Percentiles rank a stretch among this genome's conserved stretches.
These are phyloP conservation scores for Macrophomina phaseolina DNA, from an alignment of 2,329 filamentous ascomycete genomes.

Conservation along the genomic window DNA sequence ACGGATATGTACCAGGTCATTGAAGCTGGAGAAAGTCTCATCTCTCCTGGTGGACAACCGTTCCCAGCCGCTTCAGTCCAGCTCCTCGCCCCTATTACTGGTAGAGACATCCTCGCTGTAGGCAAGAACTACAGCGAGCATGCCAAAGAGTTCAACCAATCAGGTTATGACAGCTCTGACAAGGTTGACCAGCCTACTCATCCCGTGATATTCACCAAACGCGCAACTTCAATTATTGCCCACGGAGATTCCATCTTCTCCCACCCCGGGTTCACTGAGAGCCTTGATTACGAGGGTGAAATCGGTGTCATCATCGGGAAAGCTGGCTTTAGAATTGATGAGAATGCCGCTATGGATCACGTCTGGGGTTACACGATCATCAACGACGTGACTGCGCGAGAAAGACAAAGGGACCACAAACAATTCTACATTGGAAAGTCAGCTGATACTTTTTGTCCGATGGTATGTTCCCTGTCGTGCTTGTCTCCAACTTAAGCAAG, in stretches of 20 bases:
- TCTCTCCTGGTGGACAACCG: not conserved
- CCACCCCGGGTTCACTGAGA: constrained; percentile 56
- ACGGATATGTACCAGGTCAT: constrained; percentile 60
- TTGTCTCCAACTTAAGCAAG: no score
- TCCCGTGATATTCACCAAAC: constrained; percentile 63
- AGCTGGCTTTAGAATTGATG: constrained; percentile 50
- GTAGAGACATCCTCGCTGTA: constrained; percentile 60
- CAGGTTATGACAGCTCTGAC: constrained; percentile 61
- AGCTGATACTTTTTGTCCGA: constrained; percentile 62
- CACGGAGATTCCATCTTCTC: constrained; percentile 54
- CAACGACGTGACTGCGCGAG: constrained; percentile 63
- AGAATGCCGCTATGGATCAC: constrained; percentile 55
- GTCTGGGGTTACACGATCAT: constrained; percentile 64
- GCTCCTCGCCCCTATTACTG: constrained; percentile 54
- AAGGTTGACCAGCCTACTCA: constrained; percentile 59
- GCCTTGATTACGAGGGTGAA: constrained; percentile 62
- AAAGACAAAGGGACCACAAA: constrained; percentile 63
- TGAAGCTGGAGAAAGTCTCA: constrained; percentile 46
- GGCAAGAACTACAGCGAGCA: constrained; percentile 65
- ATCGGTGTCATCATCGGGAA: constrained; percentile 63
- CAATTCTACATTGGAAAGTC: constrained; percentile 66
- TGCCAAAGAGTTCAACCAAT: constrained; percentile 62
- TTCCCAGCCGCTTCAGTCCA: constrained; percentile 46
- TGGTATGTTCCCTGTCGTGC: constrained; percentile 42
- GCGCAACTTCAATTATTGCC: constrained; percentile 59